Conservation (phyloP, 139 green algal species). For the Chlorella sorokiniana region DNA sequence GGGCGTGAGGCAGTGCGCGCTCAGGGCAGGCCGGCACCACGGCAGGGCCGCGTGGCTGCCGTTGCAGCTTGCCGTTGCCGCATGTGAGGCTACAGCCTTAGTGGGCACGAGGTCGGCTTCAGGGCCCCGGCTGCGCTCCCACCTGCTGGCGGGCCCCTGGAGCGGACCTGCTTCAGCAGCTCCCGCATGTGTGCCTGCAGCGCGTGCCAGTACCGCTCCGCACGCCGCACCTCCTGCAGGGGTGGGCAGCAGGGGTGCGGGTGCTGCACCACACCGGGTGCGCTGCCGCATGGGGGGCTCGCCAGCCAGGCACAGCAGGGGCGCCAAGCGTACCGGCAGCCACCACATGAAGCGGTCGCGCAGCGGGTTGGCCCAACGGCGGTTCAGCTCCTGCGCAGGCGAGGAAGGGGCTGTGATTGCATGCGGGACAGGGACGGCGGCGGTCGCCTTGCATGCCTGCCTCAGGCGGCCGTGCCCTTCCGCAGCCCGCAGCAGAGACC, state of each 20-base stretch:
- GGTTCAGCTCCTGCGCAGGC: conserved; percentile 10
- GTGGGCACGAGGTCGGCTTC: too few relatives aligned
- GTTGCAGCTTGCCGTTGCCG: too few relatives aligned
- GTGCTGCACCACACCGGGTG: background rate
- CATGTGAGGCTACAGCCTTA: too few relatives aligned
- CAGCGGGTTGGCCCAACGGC: conserved; percentile 9
- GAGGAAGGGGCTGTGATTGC: too few relatives aligned
- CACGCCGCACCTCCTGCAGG: conserved; percentile 10
- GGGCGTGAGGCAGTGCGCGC: too few relatives aligned
- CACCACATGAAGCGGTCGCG: background rate
- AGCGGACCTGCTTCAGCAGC: background rate
- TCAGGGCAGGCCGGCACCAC: too few relatives aligned
- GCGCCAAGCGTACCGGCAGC: background rate
- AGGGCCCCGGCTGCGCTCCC: background rate
- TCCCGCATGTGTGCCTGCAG: background rate
- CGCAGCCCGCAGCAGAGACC: background rate
- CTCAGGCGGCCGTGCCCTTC: background rate
- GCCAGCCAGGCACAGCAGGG: background rate
- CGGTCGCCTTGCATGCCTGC: background rate
- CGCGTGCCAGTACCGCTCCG: background rate
- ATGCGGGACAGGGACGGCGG: background rate
- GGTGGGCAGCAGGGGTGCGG: background rate
- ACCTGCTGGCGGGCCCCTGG: background rate
- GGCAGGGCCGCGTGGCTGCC: too few relatives aligned
- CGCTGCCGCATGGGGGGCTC: too few relatives aligned